phyloP scores from a whole-genome alignment of 805 yeast genomes.

The Metschnikowia cubensis region DNA sequence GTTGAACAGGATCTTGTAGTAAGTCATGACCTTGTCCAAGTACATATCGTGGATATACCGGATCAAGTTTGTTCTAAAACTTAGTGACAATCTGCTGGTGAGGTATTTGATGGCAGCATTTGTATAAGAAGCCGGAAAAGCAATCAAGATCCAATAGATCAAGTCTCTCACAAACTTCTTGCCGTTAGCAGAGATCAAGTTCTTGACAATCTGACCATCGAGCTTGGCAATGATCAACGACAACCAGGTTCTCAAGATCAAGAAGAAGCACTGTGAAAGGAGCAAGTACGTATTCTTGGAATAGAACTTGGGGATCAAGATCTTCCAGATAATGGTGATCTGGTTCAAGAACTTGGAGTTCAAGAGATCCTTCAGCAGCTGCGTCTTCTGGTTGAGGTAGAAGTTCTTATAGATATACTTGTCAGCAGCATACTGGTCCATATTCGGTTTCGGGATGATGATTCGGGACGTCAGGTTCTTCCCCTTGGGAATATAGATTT shows the following conservation, averaged over 20 bases:
- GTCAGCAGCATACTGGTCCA: slow-evolving; percentile 53
- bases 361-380: slow-evolving; percentile 30
- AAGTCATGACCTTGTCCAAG: slow-evolving; percentile 73
- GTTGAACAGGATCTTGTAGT: slow-evolving; percentile 73
- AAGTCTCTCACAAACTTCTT: slow-evolving; percentile 71
- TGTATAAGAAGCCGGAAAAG: slow-evolving; percentile 89
- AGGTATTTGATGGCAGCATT: slow-evolving; percentile 84
- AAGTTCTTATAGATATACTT: slow-evolving; percentile 50
- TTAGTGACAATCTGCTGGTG: slow-evolving; percentile 70
- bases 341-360: slow-evolving; percentile 70
- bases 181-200: slow-evolving; percentile 78
- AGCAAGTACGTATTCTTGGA: slow-evolving; percentile 66
- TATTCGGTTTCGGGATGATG: slow-evolving; percentile 44
- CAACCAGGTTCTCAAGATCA: slow-evolving; percentile 81
- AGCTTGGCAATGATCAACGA: slow-evolving; percentile 80
- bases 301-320: slow-evolving; percentile 70
- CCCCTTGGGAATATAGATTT: slow-evolving; percentile 46
- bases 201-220: slow-evolving; percentile 90
- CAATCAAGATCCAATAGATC: slow-evolving; percentile 82
- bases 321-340: slow-evolving; percentile 70
- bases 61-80: slow-evolving; percentile 77
- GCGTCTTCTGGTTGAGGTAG: slow-evolving; percentile 29
- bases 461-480: slow-evolving; percentile 35
- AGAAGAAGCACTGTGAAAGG: slow-evolving; percentile 65
- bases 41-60: slow-evolving; percentile 90